Conservation (phyloP, 2,329 filamentous ascomycete genomes). For the Pestalotiopsis sp. region DNA sequence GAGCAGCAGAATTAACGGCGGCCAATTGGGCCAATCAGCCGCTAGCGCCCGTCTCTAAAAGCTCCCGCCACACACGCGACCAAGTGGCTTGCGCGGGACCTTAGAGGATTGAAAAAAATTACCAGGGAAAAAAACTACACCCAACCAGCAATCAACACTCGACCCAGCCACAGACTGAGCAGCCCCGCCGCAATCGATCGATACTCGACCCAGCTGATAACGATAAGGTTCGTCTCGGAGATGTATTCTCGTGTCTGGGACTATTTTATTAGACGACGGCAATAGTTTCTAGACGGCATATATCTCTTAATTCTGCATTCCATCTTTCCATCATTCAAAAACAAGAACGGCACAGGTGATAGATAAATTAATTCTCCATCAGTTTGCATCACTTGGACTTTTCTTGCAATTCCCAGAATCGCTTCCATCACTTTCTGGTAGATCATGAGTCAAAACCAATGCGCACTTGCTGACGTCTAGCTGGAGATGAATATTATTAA, state of each 20-base stretch:
- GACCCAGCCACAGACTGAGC: neutral
- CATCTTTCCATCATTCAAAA: too few relatives aligned
- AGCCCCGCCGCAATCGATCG: neutral
- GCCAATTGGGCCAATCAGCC: conserved; percentile 1
- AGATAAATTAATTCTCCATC: too few relatives aligned
- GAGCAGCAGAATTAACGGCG: conserved; percentile 12
- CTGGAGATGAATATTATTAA: too few relatives aligned
- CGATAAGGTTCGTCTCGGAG: neutral
- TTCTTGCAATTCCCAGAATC: too few relatives aligned
- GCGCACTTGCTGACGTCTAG: too few relatives aligned
- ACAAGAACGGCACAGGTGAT: too few relatives aligned
- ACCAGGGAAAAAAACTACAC: neutral
- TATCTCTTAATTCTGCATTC: too few relatives aligned
- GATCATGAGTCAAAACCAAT: too few relatives aligned
- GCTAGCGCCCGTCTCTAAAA: neutral
- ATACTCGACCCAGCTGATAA: neutral
- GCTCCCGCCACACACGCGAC: conserved; percentile 12
- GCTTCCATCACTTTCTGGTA: too few relatives aligned
- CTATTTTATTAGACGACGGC: neutral
- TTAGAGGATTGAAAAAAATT: neutral
- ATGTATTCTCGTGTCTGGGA: too few relatives aligned
- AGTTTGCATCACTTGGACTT: too few relatives aligned
- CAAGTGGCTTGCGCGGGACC: neutral
- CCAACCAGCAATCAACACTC: neutral
- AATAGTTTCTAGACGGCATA: too few relatives aligned